Percentiles rank a stretch among this genome's conserved stretches.
phyloP scores from a whole-genome alignment of 371 early-diverging fungal genomes.

The Zychaea mexicana region DNA sequence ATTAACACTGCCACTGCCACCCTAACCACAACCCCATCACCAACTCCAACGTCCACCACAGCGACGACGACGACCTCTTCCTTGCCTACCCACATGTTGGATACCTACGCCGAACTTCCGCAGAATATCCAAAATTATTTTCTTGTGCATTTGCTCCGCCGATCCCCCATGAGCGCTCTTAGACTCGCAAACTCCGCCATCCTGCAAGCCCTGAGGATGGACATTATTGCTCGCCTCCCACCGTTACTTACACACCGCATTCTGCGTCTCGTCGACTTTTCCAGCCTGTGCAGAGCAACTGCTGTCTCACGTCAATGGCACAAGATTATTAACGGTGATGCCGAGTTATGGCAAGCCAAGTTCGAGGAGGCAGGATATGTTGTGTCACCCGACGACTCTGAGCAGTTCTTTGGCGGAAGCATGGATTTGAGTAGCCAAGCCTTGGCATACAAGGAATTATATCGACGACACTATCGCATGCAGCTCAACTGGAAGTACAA shows the following conservation, averaged over 20 bases:
- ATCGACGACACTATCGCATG: constrained; percentile 72
- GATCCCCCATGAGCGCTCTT: constrained; percentile 64
- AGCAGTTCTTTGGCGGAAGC: neutral
- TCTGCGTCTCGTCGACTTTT: constrained; percentile 77
- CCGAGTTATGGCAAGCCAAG: constrained; percentile 50
- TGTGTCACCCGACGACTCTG: neutral
- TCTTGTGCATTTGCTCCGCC: constrained; percentile 21
- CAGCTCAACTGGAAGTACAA: constrained; percentile 86
- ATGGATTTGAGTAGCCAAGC: neutral
- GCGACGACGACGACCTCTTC: neutral
- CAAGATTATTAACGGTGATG: constrained; percentile 73
- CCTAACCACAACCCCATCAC: neutral
- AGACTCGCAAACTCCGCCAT: constrained; percentile 81
- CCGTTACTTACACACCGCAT: constrained; percentile 76
- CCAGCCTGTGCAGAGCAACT: constrained; percentile 75
- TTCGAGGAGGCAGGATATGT: constrained; percentile 13
- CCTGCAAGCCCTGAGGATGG: constrained; percentile 79
- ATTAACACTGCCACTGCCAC: neutral
- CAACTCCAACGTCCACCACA: neutral
- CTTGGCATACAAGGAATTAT: constrained; percentile 53
- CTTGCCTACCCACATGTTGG: constrained; percentile 7
- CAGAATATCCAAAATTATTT: constrained; percentile 16
- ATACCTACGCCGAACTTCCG: constrained; percentile 17
- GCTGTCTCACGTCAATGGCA: constrained; percentile 79
- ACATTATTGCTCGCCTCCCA: constrained; percentile 85